Base-by-base conservation (phyloP, 345 rosid genomes). In the Rhodamnia rubescens region DNA sequence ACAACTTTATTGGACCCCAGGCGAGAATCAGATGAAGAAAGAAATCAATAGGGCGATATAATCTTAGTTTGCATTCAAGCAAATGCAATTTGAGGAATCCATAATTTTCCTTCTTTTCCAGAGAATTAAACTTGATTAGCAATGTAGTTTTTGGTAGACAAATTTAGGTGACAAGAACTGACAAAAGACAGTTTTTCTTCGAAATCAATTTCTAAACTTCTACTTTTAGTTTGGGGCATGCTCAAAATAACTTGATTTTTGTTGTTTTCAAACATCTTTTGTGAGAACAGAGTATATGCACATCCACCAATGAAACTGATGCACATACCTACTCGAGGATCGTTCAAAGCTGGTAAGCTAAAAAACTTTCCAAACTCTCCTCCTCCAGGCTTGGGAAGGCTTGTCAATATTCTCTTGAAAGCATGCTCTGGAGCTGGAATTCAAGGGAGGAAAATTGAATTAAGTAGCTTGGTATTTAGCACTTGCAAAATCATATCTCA, bases 351-450 rank as follows among this genome's bases (percentile, higher is more conserved):
- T 53, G 96, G 94, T 82, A 95, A 83, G 52, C 95, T 91, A 80
- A 91, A 95, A 89, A 91, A 96, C 57, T 96, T 94, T 84, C 97
- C 99, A 83, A 90, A 95, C 87, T 93, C 94, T 44, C 95, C 97
- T 74, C 99, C 98, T 1, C 90, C 93, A 81, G 96, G 96, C 90
- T 92, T 95, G 58, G 98, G 95, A 85, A 96, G 97, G 84, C 90
- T 86, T 44, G 95, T 93, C 64, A 93, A 87, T 56, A 94, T 88
- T 59, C 83, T 94, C 90, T 94, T 91, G 92, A 90, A 96, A 64
- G 95, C 88, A 92, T 94, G 93, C 29, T 94, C 98, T 64, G 95
- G 61, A 88, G 94, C 99, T 93, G 93, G 82, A 7, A 44, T 32
- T 32, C 78, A 18, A 32, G 14, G 14, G 61, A 24, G 61, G 78